Evolutionary conservation across 2,329 filamentous ascomycete species (phyloP), one percentile per base, ranked within the genome.

Genomic region (Xylariaceae sp.): DNA sequence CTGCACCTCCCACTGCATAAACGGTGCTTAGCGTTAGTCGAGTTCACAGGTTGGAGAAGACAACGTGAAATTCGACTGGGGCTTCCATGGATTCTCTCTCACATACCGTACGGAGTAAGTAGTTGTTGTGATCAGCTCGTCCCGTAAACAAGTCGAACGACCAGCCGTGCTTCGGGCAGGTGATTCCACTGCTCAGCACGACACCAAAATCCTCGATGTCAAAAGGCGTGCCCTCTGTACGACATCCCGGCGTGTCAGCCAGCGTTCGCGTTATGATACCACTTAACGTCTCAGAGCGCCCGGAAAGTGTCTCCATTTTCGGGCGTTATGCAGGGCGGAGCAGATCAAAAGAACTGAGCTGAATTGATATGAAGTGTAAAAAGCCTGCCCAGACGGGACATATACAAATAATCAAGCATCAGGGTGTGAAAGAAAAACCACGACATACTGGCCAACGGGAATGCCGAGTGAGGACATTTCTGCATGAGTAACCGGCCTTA

Each of bases 141-240:
- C 87, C 87, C 0, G 86, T 82, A 55, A 84, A 82, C 2, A 89
- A 66, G 68, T 90, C 87, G 71, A 89, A 90, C 0, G 85, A 86
- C 87, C 87, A 90, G 4, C 78, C 82, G 62, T 89, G 86, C 62
- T 88, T 88, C 0, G 86, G 85, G 69, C 87, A 90, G 0, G 78
- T 81, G 2, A 90, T 73, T 0, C 86, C 87, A 0, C 83, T 79
- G 57, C 84, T 87, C 5, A 88, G 70, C 3, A 80, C 76, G 2
- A 88, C 74, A 0, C 87, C 87, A 68, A 89, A 90, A 61, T 90
- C 87, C 65, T 90, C 87, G 65, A 90, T 89, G 56, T 90, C 87
- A 59, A 88, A 89, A 0, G 85, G 76, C 0, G 73, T 80, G 0
- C 84, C 86, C 49, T 82, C 61, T 62, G 13, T 37, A 1, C 17